Evolutionary conservation across 208 protist species (phyloP).

Genomic region (Trypanosoma rangeli): DNA sequence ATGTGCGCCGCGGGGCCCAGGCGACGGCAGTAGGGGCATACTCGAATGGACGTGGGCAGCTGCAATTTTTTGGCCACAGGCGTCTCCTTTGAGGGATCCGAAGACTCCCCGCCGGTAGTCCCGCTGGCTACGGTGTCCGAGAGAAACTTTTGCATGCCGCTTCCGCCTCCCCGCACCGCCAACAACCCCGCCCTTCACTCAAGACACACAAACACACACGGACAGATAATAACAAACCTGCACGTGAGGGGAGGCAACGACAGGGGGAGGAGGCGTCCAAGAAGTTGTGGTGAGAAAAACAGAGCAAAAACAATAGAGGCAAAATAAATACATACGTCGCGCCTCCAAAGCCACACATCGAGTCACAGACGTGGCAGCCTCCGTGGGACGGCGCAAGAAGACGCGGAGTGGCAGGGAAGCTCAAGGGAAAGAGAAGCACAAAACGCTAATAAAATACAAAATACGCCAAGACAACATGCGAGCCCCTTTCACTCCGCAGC

Average conservation of each 20-base stretch:
- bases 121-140: no score
- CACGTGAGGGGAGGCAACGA: no score
- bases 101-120: background rate
- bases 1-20: slow-evolving; percentile 18
- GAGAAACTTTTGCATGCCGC: no score
- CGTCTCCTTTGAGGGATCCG: background rate
- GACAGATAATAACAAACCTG: no score
- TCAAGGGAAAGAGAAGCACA: slow-evolving; percentile 24
- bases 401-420: background rate
- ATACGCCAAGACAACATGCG: background rate
- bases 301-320: no score
- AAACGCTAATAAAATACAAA: slow-evolving; percentile 18
- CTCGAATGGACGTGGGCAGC: slow-evolving; percentile 5
- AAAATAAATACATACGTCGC: background rate
- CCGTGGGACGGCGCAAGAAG: background rate
- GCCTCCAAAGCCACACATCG: background rate
- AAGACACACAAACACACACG: no score
- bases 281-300: background rate
- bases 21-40: slow-evolving; percentile 21
- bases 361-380: background rate
- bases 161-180: no score
- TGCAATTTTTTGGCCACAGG: background rate
- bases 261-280: no score
- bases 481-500: no score
- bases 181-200: no score